Conservation (phyloP, 2,329 filamentous ascomycete species). For the Parascedosporium putredinis region DNA sequence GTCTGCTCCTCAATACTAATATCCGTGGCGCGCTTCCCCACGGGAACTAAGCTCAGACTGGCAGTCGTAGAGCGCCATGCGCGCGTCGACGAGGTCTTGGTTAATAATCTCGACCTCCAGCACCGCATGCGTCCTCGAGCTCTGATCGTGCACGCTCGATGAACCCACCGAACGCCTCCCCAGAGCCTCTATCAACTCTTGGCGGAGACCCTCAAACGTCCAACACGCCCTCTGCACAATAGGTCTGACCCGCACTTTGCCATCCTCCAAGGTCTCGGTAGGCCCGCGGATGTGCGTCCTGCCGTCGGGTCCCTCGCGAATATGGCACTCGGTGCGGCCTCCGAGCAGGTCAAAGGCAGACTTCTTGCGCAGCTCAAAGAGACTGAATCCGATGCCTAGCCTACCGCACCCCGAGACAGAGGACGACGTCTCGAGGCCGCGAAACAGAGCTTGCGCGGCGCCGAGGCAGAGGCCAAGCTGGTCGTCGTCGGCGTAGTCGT, state of each 20-base stretch:
- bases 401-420: conserved; percentile 11
- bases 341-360: conserved; percentile 31
- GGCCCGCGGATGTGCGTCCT: conserved; percentile 28
- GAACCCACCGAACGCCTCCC: conserved; percentile 22
- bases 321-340: conserved; percentile 23
- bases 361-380: conserved; percentile 31
- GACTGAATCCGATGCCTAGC: conserved; percentile 25
- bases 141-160: conserved; percentile 31
- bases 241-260: conserved; percentile 29
- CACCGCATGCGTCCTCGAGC: conserved; percentile 32
- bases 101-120: conserved; percentile 31
- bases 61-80: conserved; percentile 25
- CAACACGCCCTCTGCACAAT: conserved; percentile 24
- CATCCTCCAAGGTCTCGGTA: conserved; percentile 27
- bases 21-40: conserved; percentile 30
- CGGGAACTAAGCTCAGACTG: conserved; percentile 32
- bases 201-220: conserved; percentile 22
- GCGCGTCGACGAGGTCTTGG: conserved; percentile 21
- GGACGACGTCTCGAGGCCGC: conserved; percentile 15
- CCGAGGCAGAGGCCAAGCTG: conserved; percentile 26
- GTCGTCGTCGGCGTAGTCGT: conserved; percentile 23
- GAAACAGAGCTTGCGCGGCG: conserved; percentile 20
- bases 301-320: conserved; percentile 29
- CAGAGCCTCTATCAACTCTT: conserved; percentile 19
- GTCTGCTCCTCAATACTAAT: conserved; percentile 27